phyloP scores from a whole-genome alignment of 345 rosid species.

The Kernera saxatilis region DNA sequence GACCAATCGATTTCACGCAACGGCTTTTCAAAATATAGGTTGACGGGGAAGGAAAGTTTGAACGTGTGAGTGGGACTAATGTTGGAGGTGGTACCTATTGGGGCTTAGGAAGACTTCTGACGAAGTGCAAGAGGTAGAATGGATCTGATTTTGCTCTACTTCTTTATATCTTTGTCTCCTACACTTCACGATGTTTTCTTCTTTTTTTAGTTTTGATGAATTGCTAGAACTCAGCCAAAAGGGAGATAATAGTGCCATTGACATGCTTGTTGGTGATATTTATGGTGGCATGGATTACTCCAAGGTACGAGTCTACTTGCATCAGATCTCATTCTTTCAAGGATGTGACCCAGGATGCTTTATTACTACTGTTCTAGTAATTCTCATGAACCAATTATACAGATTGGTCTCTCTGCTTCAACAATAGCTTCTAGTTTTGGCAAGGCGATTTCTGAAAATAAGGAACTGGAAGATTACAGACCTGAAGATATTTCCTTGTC shows the following conservation, averaged over 20 bases:
- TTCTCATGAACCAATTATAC: slow-evolving; percentile 8
- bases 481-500: slow-evolving; percentile 97
- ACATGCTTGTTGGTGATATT: slow-evolving; percentile 98
- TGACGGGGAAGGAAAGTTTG: slow-evolving; percentile 95
- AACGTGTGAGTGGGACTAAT: slow-evolving; percentile 97
- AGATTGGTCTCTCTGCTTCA: slow-evolving; percentile 98
- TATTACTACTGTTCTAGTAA: not conserved
- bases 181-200: slow-evolving; percentile 4
- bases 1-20: not conserved
- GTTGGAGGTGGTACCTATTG: slow-evolving; percentile 99
- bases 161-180: not conserved
- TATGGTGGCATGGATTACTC: slow-evolving; percentile 95
- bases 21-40: slow-evolving; percentile 43
- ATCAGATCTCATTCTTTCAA: not conserved
- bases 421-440: slow-evolving; percentile 99
- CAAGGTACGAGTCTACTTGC: slow-evolving; percentile 49
- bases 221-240: slow-evolving; percentile 92
- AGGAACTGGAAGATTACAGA: slow-evolving; percentile 87
- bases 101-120: slow-evolving; percentile 93
- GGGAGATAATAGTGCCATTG: slow-evolving; percentile 89
- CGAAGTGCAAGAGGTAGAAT: slow-evolving; percentile 84
- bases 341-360: not conserved
- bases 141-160: slow-evolving; percentile 6
- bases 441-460: slow-evolving; percentile 85
- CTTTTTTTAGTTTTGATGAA: slow-evolving; percentile 73